Evolutionary conservation across 2,329 filamentous ascomycete species (phyloP).

Genomic region (Sphaerulina vaccinii): DNA sequence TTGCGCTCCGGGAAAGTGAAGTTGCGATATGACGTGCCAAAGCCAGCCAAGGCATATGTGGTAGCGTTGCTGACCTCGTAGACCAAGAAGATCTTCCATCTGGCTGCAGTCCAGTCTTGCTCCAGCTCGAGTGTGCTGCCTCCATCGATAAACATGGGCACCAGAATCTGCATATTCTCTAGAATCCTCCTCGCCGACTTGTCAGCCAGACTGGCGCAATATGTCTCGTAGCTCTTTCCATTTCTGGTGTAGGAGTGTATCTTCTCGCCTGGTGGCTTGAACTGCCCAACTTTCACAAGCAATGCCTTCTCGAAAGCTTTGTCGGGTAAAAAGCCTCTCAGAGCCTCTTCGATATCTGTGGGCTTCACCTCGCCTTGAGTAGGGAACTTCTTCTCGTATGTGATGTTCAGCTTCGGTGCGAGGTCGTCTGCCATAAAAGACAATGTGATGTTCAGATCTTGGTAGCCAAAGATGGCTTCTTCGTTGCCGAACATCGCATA

Average conservation of each 20-base stretch:
- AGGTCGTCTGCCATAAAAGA: conserved; percentile 71
- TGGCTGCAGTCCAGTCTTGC: conserved; percentile 68
- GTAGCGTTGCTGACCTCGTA: conserved; percentile 41
- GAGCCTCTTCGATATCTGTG: conserved; percentile 63
- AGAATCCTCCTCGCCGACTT: conserved; percentile 68
- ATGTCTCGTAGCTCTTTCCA: conserved; percentile 74
- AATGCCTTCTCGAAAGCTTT: conserved; percentile 47
- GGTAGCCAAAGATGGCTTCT: conserved; percentile 87
- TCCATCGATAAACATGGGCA: conserved; percentile 88
- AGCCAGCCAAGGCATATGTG: conserved; percentile 82
- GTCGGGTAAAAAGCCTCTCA: conserved; percentile 67
- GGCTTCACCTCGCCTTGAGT: conserved; percentile 66
- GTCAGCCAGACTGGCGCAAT: conserved; percentile 74
- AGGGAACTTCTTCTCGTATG: conserved; percentile 70
- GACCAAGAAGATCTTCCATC: conserved; percentile 91
- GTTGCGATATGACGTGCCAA: conserved; percentile 86
- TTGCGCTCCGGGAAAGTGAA: conserved; percentile 46
- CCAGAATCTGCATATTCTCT: conserved; percentile 77
- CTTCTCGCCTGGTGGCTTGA: conserved; percentile 73
- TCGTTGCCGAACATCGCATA: conserved; percentile 93
- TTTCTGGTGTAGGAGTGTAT: conserved; percentile 62
- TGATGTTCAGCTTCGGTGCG: conserved; percentile 70
- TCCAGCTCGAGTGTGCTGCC: conserved; percentile 74
- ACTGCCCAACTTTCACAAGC: conserved; percentile 45
- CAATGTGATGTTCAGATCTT: conserved; percentile 72